Evolutionary conservation across 2,329 filamentous ascomycete species (phyloP), one percentile per base, ranked within the genome.

Genomic region (Phialophora chinensis): DNA sequence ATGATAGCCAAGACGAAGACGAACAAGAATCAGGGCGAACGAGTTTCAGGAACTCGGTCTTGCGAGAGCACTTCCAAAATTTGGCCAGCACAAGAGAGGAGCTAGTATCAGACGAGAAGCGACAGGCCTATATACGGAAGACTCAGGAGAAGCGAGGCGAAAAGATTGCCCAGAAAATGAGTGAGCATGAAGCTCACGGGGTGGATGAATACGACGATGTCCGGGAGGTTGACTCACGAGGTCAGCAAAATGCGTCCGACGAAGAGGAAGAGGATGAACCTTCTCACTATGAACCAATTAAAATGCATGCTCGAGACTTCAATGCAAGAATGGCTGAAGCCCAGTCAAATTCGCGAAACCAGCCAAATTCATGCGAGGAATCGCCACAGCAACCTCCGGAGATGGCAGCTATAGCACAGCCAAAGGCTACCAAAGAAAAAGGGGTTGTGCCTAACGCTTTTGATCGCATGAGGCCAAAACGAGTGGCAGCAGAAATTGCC

Each of bases 391-490:
- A 42, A 25, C n/a, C 38, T 33, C 47, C 53, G 63, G 69, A 56
- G 73, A 78, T 66, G 42, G 23, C 20, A 42, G 66, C 76, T 3
- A 72, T 76, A 47, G 77, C 74, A 58, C 73, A 75, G 27, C 79
- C 77, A 2, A 77, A 79, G 17, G 20, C 35, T 25, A 35, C 47
- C 27, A 35, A 64, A 10, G 54, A 65, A 20, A 57, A 56, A 42
- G 83, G 83, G 52, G 74, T 82, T 0, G 79, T 90, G 27, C 84
- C 85, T 60, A 87, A 84, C 73, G 87, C 87, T 1, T 89, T 89
- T 71, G 86, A 88, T 74, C 83, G 85, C 20, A 89, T 89, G 86
- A 82, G 87, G 17, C 83, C 85, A 0, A 90, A 87, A 74, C 84
- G 90, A 38, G 79, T 84, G 1, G 84, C 85, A 1, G 79, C 84